Base-by-base conservation (phyloP, 495 filamentous ascomycete genomes). In the Podospora didyma region DNA sequence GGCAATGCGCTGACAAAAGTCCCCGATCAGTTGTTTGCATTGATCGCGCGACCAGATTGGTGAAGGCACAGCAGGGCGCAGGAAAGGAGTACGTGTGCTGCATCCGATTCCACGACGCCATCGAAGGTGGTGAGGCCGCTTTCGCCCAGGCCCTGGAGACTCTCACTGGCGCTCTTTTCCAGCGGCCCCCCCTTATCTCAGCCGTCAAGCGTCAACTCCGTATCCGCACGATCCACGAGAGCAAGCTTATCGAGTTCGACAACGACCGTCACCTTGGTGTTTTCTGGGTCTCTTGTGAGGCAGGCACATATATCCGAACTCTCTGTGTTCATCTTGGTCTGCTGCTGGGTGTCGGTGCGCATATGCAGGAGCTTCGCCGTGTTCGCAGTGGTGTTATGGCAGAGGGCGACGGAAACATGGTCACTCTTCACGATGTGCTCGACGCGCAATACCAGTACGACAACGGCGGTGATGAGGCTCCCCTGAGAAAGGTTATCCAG, bases 201-300 rank as follows among this genome's bases (percentile, higher is more conserved):
- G 94, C 94, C 60, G 94, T 98, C 68, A 98, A 98, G 86, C 86
- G 94, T 70, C 92, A 96, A 76, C 82, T 98, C 50, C 93, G 94
- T 78, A 93, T 97, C 68, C 86, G 94, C 71, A 96, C 94, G 11
- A 96, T 97, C 65, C 86, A 97, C 73, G 89, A 97, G 75, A 92
- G 88, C 79, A 92, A 92, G 75, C 77, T 96, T 34, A 87, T 92
- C 64, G 93, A 98, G 75, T 98, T 96, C 68, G 94, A 97, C 74
- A 96, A 97, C 70, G 92, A 97, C 54, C 85, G 94, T 58, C 90
- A 97, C 68, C 82, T 98, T n/a, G 95, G 88, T 72, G 92, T 97
- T 31, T 98, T 98, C 83, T 97, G 94, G 94, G 95, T 97, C 56
- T 93, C 89, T 73, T 98, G 94, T 72, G 94, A 98, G 74, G 94